Evolutionary conservation across 176 grass and related monocot species (phyloP), one percentile per base, ranked within the genome.

Genomic region (Phoenix dactylifera): DNA sequence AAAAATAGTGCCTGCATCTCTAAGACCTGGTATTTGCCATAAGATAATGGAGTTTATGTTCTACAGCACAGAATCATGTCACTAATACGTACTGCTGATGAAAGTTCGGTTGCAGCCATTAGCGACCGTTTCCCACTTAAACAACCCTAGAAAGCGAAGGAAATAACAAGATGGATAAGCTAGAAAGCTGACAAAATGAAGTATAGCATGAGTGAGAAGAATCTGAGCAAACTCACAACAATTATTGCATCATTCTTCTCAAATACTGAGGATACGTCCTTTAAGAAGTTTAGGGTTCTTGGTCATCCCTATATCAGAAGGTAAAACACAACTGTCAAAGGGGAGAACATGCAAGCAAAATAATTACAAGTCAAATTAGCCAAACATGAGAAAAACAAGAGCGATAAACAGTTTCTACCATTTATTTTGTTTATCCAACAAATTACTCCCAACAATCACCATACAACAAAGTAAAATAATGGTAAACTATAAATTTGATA

Each of bases 101-200:
- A 50, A 26, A 65, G 62, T 16, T 64, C 62, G 24, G 39, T 24
- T 51, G 62, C 62, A 51, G 62, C 62, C 62, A 64, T 64, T 2
- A 51, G 6, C 25, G 62, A 64, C 19, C 62, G 35, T 24, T 51
- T 64, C 23, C 62, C 62, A 16, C 35, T 23, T 51, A 64, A 64
- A 51, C 62, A 64, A 51, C 62, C 48, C 62, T 64, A 12, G 20
- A 64, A 51, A 16, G 22, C 18, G 20, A 15, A 16, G 15, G 17
- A 51, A 51, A 25, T 4, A 6, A 24, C 15, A 51, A 24, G 44
- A 15, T 51, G 32, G 32, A 10, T 10, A 35, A 35, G 32, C 32
- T 35, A 35, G 32, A 35, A 35, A 35, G 32, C 32, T 35, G 7
- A 10, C 6, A 35, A 6, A 35, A 35, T 1, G 32, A 28, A 28